Conservation (phyloP, 2,329 filamentous ascomycete species). For the Cladobotryum mycophilum region DNA sequence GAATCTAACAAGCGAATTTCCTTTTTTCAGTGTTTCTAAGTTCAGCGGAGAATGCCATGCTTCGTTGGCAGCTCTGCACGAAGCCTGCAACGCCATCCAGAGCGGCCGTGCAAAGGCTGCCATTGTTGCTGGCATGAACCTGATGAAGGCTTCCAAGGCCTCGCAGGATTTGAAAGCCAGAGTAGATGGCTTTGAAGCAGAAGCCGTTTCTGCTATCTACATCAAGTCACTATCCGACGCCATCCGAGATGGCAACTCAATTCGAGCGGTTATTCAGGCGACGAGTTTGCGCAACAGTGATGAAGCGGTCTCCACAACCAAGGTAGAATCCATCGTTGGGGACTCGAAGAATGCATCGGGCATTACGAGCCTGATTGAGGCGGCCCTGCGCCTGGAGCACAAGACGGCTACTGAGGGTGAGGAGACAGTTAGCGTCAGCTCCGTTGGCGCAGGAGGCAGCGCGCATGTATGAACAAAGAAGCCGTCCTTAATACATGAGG, state of each 20-base stretch:
- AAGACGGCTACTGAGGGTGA: background rate
- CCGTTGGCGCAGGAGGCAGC: too few relatives aligned
- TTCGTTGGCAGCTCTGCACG: too few relatives aligned
- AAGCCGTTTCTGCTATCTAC: slow-evolving; percentile 34
- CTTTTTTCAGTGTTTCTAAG: too few relatives aligned
- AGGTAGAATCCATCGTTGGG: background rate
- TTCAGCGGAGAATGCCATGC: too few relatives aligned
- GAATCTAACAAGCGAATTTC: too few relatives aligned
- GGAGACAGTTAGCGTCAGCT: too few relatives aligned
- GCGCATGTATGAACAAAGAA: too few relatives aligned
- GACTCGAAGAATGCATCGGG: slow-evolving; percentile 21
- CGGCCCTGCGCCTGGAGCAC: slow-evolving; percentile 23
- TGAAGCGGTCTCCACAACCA: background rate
- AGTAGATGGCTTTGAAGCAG: slow-evolving; percentile 21
- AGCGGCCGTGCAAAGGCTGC: background rate
- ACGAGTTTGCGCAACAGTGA: slow-evolving; percentile 28
- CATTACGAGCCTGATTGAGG: slow-evolving; percentile 25
- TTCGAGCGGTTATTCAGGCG: slow-evolving; percentile 26
- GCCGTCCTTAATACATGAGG: too few relatives aligned
- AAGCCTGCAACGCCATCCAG: too few relatives aligned
- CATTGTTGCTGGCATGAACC: slow-evolving; percentile 2
- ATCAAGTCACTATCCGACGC: slow-evolving; percentile 37
- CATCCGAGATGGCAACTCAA: slow-evolving; percentile 32
- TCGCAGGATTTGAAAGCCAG: too few relatives aligned
- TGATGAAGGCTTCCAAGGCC: background rate